These are phyloP conservation scores for Nemania sp. DNA, from an alignment of 2,329 filamentous ascomycete species.

Conservation along the genomic window DNA sequence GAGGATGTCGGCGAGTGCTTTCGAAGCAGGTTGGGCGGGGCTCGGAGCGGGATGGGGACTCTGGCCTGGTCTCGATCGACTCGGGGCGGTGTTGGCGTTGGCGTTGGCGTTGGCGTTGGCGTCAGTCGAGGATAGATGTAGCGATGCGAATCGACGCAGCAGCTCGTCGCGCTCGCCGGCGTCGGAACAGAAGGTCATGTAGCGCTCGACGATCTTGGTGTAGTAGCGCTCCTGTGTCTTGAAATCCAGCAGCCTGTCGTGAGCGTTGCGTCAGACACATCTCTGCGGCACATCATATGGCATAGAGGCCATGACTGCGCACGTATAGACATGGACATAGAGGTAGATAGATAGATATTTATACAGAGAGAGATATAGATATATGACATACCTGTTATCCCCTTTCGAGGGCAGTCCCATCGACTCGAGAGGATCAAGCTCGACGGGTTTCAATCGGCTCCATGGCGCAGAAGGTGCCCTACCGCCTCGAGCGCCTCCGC, in stretches of 20 bases:
- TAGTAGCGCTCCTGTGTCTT: slow-evolving; percentile 86
- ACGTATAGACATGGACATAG: too few species aligned
- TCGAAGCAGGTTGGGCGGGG: slow-evolving; percentile 46
- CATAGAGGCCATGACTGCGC: too few species aligned
- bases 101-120: too few species aligned
- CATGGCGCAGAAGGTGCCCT: slow-evolving; percentile 60
- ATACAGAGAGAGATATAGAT: neutral
- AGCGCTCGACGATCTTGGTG: slow-evolving; percentile 82
- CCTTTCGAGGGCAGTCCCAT: slow-evolving; percentile 91
- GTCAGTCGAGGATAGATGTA: slow-evolving; percentile 52
- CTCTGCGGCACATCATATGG: neutral
- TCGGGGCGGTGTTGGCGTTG: slow-evolving; percentile 32
- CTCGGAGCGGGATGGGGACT: slow-evolving; percentile 25
- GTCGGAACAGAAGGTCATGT: slow-evolving; percentile 85
- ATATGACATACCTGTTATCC: slow-evolving; percentile 69
- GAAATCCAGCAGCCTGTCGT: slow-evolving; percentile 67
- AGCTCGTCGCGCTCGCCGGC: slow-evolving; percentile 73
- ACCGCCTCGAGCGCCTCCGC: slow-evolving; percentile 39
- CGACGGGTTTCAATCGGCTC: slow-evolving; percentile 73
- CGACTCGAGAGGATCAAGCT: slow-evolving; percentile 75
- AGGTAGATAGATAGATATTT: neutral
- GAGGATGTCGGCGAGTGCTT: slow-evolving; percentile 74
- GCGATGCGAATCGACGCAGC: slow-evolving; percentile 72
- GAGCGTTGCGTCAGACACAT: neutral
- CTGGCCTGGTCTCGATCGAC: slow-evolving; percentile 21